Percentiles rank a stretch among this genome's conserved stretches.
Conservation (phyloP, 352 stramenopile genomes). For the Globisporangium paroecandrum region DNA sequence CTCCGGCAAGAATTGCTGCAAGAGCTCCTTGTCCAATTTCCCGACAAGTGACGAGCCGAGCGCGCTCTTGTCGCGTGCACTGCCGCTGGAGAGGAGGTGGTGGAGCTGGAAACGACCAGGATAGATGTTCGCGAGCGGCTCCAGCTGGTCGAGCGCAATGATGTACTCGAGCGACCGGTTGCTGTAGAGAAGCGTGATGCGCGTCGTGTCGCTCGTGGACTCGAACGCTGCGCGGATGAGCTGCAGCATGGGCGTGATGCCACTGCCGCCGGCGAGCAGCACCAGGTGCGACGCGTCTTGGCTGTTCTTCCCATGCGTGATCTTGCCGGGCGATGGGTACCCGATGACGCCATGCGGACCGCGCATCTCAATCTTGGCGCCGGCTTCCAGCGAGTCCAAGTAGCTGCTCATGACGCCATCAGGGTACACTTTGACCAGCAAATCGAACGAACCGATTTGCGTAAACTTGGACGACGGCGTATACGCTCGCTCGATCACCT, state of each 20-base stretch:
- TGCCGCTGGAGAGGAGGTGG: conserved; percentile 58
- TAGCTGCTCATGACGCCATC: conserved; percentile 74
- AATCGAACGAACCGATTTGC: conserved; percentile 60
- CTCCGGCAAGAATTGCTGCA: conserved; percentile 49
- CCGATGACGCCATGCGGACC: conserved; percentile 63
- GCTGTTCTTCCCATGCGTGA: conserved; percentile 44
- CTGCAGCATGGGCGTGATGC: conserved; percentile 84
- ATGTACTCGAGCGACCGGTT: conserved; percentile 66
- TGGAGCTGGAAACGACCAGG: conserved; percentile 53
- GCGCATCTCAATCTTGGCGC: conserved; percentile 70
- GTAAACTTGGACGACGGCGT: conserved; percentile 77
- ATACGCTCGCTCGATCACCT: conserved; percentile 72
- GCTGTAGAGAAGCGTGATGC: conserved; percentile 72
- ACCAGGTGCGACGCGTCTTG: conserved; percentile 64
- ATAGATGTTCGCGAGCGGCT: conserved; percentile 81
- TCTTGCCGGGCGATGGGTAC: conserved; percentile 48
- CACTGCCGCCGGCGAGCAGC: conserved; percentile 70
- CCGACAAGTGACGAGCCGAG: conserved; percentile 52
- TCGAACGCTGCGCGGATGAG: conserved; percentile 70
- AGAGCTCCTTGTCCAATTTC: conserved; percentile 36
- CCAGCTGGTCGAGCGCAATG: conserved; percentile 68
- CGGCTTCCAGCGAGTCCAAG: conserved; percentile 45
- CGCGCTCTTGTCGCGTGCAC: conserved; percentile 36
- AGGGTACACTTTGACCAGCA: conserved; percentile 78
- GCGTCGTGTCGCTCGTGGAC: conserved; percentile 44